Percentiles rank a stretch among this genome's conserved stretches.
These are phyloP conservation scores for Boletellus sp. DNA, from an alignment of 1,284 basidiomycete species.

Conservation along the genomic window DNA sequence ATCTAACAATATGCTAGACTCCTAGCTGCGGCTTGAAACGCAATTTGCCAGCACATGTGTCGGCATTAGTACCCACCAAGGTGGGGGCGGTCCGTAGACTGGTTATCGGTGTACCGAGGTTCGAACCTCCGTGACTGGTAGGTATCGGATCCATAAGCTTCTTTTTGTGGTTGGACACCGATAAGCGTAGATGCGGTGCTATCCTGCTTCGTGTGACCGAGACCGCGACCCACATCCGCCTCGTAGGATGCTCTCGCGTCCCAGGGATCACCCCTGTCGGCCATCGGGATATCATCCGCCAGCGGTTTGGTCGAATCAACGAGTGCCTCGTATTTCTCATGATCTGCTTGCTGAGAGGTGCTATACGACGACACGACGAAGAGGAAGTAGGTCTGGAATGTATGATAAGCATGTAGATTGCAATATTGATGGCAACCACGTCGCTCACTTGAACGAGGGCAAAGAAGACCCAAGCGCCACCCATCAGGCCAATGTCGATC, in stretches of 20 bases:
- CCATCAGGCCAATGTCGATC: constrained; percentile 91
- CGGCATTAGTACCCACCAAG: constrained; percentile 44
- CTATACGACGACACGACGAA: constrained; percentile 73
- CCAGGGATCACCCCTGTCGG: constrained; percentile 68
- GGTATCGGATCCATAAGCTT: constrained; percentile 34
- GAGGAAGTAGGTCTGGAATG: constrained; percentile 61
- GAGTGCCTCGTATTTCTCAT: constrained; percentile 76
- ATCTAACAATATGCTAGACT: constrained; percentile 30
- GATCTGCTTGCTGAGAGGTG: constrained; percentile 70
- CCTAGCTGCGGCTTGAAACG: constrained; percentile 39
- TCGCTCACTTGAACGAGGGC: constrained; percentile 63
- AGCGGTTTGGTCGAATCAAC: constrained; percentile 64
- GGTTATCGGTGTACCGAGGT: constrained; percentile 19
- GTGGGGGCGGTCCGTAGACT: constrained; percentile 41
- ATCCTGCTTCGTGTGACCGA: constrained; percentile 47
- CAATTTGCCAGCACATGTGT: not conserved
- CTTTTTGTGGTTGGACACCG: constrained; percentile 46
- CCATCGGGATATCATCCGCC: constrained; percentile 63
- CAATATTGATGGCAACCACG: not conserved
- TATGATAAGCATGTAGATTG: constrained; percentile 4
- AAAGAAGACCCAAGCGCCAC: constrained; percentile 76
- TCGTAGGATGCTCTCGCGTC: constrained; percentile 56
- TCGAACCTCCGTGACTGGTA: constrained; percentile 12
- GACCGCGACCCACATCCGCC: constrained; percentile 39
- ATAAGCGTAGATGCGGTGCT: constrained; percentile 56